Evolutionary conservation across 345 rosid genomes (phyloP).

Genomic region (Jatropha curcas): DNA sequence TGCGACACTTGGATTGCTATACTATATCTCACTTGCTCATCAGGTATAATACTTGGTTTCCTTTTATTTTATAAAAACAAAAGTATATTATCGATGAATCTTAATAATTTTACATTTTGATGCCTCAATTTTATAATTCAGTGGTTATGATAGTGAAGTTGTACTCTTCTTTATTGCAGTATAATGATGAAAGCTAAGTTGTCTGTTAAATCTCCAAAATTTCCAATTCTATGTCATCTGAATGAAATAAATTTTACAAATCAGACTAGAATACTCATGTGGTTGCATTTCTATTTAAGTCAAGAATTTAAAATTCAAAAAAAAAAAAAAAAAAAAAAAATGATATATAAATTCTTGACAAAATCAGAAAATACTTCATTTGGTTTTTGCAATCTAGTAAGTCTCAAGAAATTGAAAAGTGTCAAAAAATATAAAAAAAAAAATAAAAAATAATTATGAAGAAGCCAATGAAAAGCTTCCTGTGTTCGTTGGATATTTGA

Average conservation of each 20-base stretch:
- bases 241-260: not conserved
- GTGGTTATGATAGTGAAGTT: not conserved
- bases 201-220: not conserved
- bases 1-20: conserved; percentile 52
- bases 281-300: not conserved
- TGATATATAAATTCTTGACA: too few species aligned
- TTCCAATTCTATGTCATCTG: too few species aligned
- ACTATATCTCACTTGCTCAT: conserved; percentile 49
- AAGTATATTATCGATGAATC: not conserved
- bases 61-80: not conserved
- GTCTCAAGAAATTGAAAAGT: too few species aligned
- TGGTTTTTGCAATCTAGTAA: too few species aligned
- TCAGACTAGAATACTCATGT: not conserved
- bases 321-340: too few species aligned
- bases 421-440: too few species aligned
- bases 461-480: too few species aligned
- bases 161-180: not conserved
- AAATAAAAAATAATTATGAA: too few species aligned
- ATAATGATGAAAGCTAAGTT: not conserved
- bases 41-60: conserved; percentile 39
- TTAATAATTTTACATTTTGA: not conserved
- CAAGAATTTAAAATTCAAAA: too few species aligned
- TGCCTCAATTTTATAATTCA: not conserved
- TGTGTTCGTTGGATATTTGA: too few species aligned
- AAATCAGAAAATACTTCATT: too few species aligned